Evolutionary conservation across 768 basidiomycete genomes (phyloP), one percentile per base, ranked within the genome.

Genomic region (Pleurotus cornucopiae): DNA sequence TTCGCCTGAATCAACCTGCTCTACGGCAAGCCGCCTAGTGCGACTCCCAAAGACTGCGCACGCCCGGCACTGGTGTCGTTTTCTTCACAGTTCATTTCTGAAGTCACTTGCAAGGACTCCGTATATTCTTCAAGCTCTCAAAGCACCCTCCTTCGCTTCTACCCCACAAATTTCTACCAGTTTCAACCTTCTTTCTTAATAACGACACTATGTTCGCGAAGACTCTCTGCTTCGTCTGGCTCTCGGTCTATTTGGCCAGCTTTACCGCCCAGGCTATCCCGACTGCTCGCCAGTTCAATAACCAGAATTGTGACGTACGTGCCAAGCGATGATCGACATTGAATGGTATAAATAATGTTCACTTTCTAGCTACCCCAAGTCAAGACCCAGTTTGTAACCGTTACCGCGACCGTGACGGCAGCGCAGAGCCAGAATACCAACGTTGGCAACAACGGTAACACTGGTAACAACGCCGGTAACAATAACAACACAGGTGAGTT

Each of bases 21-120:
- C 51, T 53, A 39, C 51, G 51, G 51, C 51, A 53, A 53, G 68
- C 63, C 73, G 76, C 76, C 76, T 69, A 76, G 76, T 71, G 76
- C 76, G 71, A 58, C 67, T 57, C 62, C 58, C 20, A 53, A 64
- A 69, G 72, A 69, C 70, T 72, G 68, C 71, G 66, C 70, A 73
- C 67, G 66, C 73, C 69, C 77, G 79, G 77, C 78, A 76, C 79
- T 76, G 78, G 79, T 78, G 79, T 80, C 77, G 70, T 73, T 76
- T 75, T 70, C 67, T 67, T 71, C 64, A 65, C 64, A 67, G 69
- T 65, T 63, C 65, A 60, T 60, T 56, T 45, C 55, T 56, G 57
- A 46, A 45, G 56, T 60, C 60, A 59, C 60, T 63, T 62, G 61
- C 62, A 65, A 66, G 63, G 61, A 46, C 61, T 57, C 59, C 60